Conservation (phyloP, 148 eudicot species). For the Arbutus unedo region DNA sequence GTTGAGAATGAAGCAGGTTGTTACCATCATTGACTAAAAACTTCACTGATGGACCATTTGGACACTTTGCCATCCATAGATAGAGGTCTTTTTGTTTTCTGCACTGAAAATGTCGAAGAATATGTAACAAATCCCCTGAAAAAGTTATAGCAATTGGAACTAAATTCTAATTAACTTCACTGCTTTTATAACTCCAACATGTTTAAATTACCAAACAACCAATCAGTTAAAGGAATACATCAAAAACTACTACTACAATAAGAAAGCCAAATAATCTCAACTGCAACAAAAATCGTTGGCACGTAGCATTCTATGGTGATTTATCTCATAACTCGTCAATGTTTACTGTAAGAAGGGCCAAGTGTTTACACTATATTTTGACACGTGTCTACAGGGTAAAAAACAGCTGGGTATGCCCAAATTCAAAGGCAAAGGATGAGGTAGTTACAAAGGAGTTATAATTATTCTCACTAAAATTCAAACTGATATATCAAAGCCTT, state of each 20-base stretch:
- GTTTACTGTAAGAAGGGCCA: too few relatives aligned
- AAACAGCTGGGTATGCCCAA: too few relatives aligned
- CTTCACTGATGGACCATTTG: constrained; percentile 93
- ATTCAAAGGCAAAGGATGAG: too few relatives aligned
- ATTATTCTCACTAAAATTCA: too few relatives aligned
- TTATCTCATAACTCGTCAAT: neutral
- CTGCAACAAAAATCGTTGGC: too few relatives aligned
- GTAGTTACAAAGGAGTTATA: too few relatives aligned
- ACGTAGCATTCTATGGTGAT: neutral
- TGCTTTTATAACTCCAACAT: neutral
- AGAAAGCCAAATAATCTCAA: neutral
- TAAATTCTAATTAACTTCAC: neutral
- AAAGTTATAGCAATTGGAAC: neutral
- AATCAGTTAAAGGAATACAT: neutral
- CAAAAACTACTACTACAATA: neutral
- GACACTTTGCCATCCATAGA: constrained; percentile 95
- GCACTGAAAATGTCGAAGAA: constrained; percentile 47
- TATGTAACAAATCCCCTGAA: neutral
- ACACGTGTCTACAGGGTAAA: too few relatives aligned
- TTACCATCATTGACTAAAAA: constrained; percentile 79
- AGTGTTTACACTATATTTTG: too few relatives aligned
- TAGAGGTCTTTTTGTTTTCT: constrained; percentile 93
- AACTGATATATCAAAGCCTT: too few relatives aligned
- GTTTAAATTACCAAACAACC: neutral
- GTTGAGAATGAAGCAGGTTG: too few relatives aligned